Conservation (phyloP, 306 rosid genomes). For the Pyrus betulifolia region DNA sequence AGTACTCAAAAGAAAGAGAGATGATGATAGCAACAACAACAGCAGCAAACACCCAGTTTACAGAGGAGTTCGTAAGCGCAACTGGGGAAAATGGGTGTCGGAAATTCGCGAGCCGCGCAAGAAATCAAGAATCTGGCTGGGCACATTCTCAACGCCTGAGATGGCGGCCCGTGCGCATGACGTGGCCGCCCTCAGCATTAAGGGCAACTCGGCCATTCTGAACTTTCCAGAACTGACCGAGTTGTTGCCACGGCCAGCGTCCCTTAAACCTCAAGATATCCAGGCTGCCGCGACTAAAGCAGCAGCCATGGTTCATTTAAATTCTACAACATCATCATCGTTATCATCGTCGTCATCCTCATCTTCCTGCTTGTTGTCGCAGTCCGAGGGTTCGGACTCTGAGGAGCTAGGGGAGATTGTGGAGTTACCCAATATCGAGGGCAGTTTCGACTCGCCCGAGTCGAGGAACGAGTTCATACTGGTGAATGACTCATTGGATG, state of each 20-base stretch:
- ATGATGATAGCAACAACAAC: not conserved
- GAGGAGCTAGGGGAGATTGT: conserved; percentile 70
- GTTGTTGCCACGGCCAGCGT: conserved; percentile 52
- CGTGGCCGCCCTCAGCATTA: conserved; percentile 66
- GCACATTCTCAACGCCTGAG: conserved; percentile 63
- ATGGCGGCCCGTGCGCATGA: conserved; percentile 93
- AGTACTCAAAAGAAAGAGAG: conserved; percentile 28
- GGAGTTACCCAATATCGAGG: conserved; percentile 71
- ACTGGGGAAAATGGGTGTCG: conserved; percentile 95
- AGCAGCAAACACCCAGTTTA: conserved; percentile 44
- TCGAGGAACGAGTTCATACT: conserved; percentile 37
- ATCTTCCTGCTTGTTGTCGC: not conserved
- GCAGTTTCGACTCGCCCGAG: conserved; percentile 26
- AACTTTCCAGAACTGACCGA: conserved; percentile 55
- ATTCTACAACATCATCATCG: not conserved
- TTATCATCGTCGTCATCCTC: not conserved
- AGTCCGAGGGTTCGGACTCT: conserved; percentile 15
- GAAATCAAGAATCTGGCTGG: conserved; percentile 90
- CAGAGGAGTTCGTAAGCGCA: conserved; percentile 75
- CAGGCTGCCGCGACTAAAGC: conserved; percentile 73
- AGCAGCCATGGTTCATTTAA: conserved; percentile 56
- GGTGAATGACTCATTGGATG: conserved; percentile 42
- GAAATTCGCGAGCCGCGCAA: conserved; percentile 92
- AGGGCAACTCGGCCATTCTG: conserved; percentile 65
- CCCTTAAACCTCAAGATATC: conserved; percentile 51